A percentile compares a stretch with the other conserved stretches of the same genome.
Conservation (phyloP, 768 basidiomycete species). For the Psilocybe azurescens region DNA sequence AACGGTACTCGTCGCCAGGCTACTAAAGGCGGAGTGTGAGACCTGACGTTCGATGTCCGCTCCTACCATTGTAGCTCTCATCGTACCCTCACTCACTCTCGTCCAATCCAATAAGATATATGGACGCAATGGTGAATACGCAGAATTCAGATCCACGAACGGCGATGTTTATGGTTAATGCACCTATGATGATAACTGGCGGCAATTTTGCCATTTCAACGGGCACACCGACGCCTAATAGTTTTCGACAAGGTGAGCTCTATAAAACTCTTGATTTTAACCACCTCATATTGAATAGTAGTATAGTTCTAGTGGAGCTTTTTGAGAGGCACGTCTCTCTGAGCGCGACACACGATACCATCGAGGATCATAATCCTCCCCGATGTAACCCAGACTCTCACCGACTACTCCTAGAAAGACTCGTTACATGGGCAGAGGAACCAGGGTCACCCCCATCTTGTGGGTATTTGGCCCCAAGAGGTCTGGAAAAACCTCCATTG, state of each 20-base stretch:
- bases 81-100: too few species aligned
- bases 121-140: background rate
- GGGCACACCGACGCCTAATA: background rate
- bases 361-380: background rate
- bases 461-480: background rate
- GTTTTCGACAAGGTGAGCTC: background rate
- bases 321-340: background rate
- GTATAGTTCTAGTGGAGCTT: background rate
- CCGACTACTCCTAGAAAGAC: background rate
- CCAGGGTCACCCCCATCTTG: background rate
- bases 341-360: background rate
- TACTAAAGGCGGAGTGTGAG: too few species aligned
- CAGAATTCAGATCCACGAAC: background rate
- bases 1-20: too few species aligned
- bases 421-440: background rate
- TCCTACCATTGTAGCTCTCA: too few species aligned
- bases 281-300: too few species aligned
- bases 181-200: background rate
- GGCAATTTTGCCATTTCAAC: background rate
- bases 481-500: background rate
- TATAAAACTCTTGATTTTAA: background rate
- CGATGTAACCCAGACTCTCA: background rate
- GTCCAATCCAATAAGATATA: too few species aligned
- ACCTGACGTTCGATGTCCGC: too few species aligned
- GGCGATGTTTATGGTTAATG: background rate